These are phyloP conservation scores for Halophytophthora batemanensis DNA, from an alignment of 352 stramenopile species.

Conservation along the genomic window DNA sequence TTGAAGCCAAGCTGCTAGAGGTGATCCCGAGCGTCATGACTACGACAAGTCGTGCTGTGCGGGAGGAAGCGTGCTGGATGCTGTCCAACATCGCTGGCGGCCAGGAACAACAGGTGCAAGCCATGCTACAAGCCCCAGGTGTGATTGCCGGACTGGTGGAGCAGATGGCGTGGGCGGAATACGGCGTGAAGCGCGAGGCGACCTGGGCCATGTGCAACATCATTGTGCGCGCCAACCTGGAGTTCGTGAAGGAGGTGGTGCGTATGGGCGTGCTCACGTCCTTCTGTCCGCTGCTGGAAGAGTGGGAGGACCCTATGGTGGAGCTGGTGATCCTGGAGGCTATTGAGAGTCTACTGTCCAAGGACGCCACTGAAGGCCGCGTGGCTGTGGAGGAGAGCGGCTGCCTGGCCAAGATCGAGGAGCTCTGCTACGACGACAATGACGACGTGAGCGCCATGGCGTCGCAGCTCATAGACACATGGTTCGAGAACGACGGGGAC, in stretches of 20 bases:
- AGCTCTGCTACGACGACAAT: slow-evolving; percentile 81
- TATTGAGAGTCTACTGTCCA: slow-evolving; percentile 67
- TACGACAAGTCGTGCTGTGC: slow-evolving; percentile 72
- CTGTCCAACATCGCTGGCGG: slow-evolving; percentile 83
- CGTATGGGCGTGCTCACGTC: slow-evolving; percentile 70
- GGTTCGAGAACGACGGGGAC: slow-evolving; percentile 67
- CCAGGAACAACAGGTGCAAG: slow-evolving; percentile 67
- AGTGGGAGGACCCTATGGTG: slow-evolving; percentile 84
- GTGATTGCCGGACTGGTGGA: slow-evolving; percentile 69
- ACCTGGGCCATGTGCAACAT: slow-evolving; percentile 88
- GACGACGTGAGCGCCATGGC: slow-evolving; percentile 73
- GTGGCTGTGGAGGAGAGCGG: slow-evolving; percentile 78
- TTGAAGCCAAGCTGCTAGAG: slow-evolving; percentile 76
- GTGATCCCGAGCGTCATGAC: slow-evolving; percentile 82
- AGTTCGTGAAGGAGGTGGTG: slow-evolving; percentile 65
- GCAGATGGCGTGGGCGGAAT: slow-evolving; percentile 87
- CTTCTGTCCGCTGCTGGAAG: slow-evolving; percentile 70
- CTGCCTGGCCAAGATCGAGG: slow-evolving; percentile 74
- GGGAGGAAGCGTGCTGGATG: slow-evolving; percentile 87
- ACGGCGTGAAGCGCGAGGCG: slow-evolving; percentile 79
- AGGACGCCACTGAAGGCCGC: slow-evolving; percentile 55
- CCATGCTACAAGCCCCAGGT: slow-evolving; percentile 67
- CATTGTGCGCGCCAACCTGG: slow-evolving; percentile 61
- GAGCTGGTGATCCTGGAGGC: slow-evolving; percentile 84
- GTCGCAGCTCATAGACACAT: slow-evolving; percentile 79